phyloP scores from a whole-genome alignment of 768 basidiomycete species.

The Amanita brunnescens region DNA sequence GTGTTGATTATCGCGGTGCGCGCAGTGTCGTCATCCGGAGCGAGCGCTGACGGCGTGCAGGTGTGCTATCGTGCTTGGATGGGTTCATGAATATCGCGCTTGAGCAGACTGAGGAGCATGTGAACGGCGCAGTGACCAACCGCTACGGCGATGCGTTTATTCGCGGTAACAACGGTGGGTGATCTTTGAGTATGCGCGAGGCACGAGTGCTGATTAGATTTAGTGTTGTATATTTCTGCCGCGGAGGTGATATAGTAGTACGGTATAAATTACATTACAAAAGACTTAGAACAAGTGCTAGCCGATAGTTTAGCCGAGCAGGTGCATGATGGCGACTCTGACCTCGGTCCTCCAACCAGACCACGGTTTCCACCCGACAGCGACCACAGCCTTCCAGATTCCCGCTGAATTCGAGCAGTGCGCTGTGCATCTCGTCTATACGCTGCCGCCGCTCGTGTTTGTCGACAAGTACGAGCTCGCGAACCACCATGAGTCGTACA shows the following conservation, averaged over 20 bases:
- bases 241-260: conserved; percentile 31
- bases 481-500: conserved; percentile 27
- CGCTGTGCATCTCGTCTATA: conserved; percentile 29
- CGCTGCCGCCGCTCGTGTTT: conserved; percentile 34
- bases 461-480: conserved; percentile 41
- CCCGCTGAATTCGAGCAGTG: conserved; percentile 19
- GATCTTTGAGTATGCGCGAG: background rate
- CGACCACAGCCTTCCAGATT: conserved; percentile 21
- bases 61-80: conserved; percentile 89
- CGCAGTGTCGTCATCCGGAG: conserved; percentile 1
- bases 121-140: conserved; percentile 80
- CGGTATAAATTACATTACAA: too few species aligned
- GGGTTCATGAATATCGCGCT: conserved; percentile 99
- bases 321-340: conserved; percentile 21
- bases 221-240: conserved; percentile 76
- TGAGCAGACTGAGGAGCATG: conserved; percentile 95
- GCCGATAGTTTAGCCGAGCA: too few species aligned
- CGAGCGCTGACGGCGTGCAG: conserved; percentile 31
- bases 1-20: conserved; percentile 88
- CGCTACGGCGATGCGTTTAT: conserved; percentile 95
- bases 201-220: background rate
- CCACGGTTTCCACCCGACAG: conserved; percentile 32
- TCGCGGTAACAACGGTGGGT: conserved; percentile 81
- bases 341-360: conserved; percentile 20
- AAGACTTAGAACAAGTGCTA: too few species aligned